Evolutionary conservation across 768 basidiomycete genomes (phyloP).

Genomic region (Boletus bicolor): DNA sequence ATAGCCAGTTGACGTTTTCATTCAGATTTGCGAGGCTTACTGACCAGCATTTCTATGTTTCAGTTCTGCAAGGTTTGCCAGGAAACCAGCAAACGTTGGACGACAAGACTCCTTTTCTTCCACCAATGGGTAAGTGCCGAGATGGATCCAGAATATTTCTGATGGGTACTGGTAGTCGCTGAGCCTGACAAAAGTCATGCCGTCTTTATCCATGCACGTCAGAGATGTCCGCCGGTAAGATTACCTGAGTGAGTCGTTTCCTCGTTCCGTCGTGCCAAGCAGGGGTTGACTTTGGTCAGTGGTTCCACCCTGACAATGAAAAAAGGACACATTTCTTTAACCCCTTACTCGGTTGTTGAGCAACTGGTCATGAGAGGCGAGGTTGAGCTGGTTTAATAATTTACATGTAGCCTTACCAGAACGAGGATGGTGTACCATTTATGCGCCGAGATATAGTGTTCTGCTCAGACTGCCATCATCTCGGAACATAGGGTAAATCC

Average conservation of each 20-base stretch:
- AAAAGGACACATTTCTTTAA: slow-evolving; percentile 78
- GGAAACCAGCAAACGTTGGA: slow-evolving; percentile 73
- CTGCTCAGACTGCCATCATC: slow-evolving; percentile 17
- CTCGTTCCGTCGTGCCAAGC: neutral
- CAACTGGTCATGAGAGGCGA: slow-evolving; percentile 68
- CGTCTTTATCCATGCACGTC: slow-evolving; percentile 79
- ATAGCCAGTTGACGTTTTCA: neutral
- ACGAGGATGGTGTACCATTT: slow-evolving; percentile 12
- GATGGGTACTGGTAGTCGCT: slow-evolving; percentile 50
- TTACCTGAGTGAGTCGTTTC: slow-evolving; percentile 60
- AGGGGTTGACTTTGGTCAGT: slow-evolving; percentile 34
- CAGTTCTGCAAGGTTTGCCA: slow-evolving; percentile 82
- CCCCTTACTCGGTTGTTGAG: slow-evolving; percentile 75
- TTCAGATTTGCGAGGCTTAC: slow-evolving; percentile 70
- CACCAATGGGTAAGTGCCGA: slow-evolving; percentile 62
- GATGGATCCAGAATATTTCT: neutral
- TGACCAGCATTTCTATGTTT: slow-evolving; percentile 73
- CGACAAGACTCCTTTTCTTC: slow-evolving; percentile 67
- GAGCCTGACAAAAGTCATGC: slow-evolving; percentile 73
- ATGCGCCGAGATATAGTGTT: slow-evolving; percentile 6
- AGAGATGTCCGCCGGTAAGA: slow-evolving; percentile 61
- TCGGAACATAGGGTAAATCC: slow-evolving; percentile 43
- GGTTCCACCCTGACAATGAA: slow-evolving; percentile 71
- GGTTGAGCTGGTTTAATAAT: slow-evolving; percentile 66
- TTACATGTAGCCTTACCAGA: slow-evolving; percentile 17